Conservation (phyloP, 345 rosid genomes). For the Hibiscus syriacus region DNA sequence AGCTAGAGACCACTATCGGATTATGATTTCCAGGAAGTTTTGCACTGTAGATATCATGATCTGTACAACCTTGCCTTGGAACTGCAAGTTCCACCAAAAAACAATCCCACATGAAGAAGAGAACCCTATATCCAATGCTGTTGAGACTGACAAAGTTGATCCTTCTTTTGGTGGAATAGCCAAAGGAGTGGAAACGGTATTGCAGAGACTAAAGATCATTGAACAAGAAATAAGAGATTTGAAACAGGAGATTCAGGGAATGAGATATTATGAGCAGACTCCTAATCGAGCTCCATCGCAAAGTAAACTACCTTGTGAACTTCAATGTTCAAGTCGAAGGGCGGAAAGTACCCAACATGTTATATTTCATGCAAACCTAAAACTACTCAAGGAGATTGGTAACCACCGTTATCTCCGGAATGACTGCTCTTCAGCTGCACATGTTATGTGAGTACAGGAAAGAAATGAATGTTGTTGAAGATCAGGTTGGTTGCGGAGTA, state of each 20-base stretch:
- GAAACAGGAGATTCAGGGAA: constrained; percentile 94
- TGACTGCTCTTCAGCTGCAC: constrained; percentile 77
- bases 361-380: constrained; percentile 70
- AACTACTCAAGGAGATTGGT: constrained; percentile 82
- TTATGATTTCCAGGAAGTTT: constrained; percentile 86
- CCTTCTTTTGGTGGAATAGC: constrained; percentile 88
- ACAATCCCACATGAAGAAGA: constrained; percentile 38
- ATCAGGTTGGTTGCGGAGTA: constrained; percentile 77
- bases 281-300: constrained; percentile 80
- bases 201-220: constrained; percentile 80
- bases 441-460: constrained; percentile 82
- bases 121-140: neutral
- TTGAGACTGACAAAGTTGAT: constrained; percentile 51
- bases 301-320: constrained; percentile 82
- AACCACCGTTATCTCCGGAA: constrained; percentile 68
- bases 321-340: constrained; percentile 76
- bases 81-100: constrained; percentile 63
- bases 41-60: constrained; percentile 79
- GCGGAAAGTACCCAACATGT: constrained; percentile 88
- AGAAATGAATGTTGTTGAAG: constrained; percentile 92
- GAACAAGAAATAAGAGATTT: constrained; percentile 92
- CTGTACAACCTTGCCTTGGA: constrained; percentile 77
- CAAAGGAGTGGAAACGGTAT: constrained; percentile 76
- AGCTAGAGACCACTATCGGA: constrained; percentile 85
- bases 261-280: constrained; percentile 80